phyloP scores from a whole-genome alignment of 257 asterid genomes.

The Capsicum rhomboideum region DNA sequence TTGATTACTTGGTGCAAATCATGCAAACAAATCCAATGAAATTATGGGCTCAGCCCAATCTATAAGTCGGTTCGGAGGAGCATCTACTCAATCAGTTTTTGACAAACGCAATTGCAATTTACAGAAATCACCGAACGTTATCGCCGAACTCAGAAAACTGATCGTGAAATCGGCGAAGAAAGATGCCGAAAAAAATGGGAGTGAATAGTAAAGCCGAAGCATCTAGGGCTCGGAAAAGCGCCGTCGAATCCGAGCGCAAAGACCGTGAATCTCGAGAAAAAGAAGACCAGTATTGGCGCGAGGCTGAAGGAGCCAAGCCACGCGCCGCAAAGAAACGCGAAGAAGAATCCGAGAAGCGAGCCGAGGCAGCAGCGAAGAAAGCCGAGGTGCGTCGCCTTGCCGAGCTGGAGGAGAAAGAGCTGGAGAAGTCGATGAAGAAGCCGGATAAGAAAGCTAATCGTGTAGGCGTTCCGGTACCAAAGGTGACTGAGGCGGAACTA shows the following conservation, averaged over 20 bases:
- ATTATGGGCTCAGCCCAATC: neutral
- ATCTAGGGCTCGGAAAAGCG: slow-evolving; percentile 76
- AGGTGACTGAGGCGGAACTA: slow-evolving; percentile 88
- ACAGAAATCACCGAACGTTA: neutral
- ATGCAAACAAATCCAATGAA: neutral
- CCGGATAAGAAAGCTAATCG: slow-evolving; percentile 76
- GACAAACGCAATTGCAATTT: neutral
- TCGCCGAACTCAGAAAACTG: neutral
- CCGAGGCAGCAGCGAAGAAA: slow-evolving; percentile 74
- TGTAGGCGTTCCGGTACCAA: slow-evolving; percentile 68
- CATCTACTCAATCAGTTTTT: neutral
- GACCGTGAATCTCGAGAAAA: slow-evolving; percentile 67
- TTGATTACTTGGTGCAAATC: neutral
- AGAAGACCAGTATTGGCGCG: slow-evolving; percentile 92
- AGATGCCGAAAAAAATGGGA: slow-evolving; percentile 95
- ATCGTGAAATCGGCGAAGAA: neutral
- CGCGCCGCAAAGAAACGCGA: slow-evolving; percentile 89
- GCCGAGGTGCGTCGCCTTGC: slow-evolving; percentile 87
- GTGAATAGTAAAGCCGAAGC: slow-evolving; percentile 88
- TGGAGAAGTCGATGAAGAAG: slow-evolving; percentile 62
- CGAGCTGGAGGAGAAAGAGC: slow-evolving; percentile 75
- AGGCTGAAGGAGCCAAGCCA: slow-evolving; percentile 87
- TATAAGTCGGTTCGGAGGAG: neutral
- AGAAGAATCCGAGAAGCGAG: slow-evolving; percentile 79
- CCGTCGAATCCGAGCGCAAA: slow-evolving; percentile 71